These are phyloP conservation scores for Suillus discolor DNA, from an alignment of 768 basidiomycete genomes.

Conservation along the genomic window DNA sequence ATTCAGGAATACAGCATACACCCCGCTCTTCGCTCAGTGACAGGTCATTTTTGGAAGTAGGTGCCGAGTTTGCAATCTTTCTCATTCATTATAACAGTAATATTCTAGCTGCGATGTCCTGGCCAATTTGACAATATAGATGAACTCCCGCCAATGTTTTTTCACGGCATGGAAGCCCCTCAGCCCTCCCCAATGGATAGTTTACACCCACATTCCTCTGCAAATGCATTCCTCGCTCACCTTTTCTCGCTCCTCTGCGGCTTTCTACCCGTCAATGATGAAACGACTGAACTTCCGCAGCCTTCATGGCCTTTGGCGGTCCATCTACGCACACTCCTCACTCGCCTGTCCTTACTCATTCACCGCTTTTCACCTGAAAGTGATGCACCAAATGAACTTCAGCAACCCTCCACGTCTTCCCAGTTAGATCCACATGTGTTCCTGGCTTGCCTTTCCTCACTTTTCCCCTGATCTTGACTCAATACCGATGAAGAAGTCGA, in stretches of 20 bases:
- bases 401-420: neutral
- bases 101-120: no score
- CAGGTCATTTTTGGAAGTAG: no score
- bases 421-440: neutral
- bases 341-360: neutral
- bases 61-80: no score
- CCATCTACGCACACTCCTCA: neutral
- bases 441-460: neutral
- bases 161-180: neutral
- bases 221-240: neutral
- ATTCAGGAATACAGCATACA: no score
- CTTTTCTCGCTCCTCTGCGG: neutral
- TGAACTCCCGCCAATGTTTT: neutral
- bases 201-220: neutral
- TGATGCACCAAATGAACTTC: neutral
- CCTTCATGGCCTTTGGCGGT: neutral
- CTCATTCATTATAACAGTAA: no score
- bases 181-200: neutral
- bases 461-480: neutral
- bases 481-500: neutral
- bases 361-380: neutral
- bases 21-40: no score
- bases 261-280: no score
- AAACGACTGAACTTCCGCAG: neutral
- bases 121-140: no score